phyloP scores from a whole-genome alignment of 1,284 basidiomycete species.

The Coniferiporia sulphurascens region DNA sequence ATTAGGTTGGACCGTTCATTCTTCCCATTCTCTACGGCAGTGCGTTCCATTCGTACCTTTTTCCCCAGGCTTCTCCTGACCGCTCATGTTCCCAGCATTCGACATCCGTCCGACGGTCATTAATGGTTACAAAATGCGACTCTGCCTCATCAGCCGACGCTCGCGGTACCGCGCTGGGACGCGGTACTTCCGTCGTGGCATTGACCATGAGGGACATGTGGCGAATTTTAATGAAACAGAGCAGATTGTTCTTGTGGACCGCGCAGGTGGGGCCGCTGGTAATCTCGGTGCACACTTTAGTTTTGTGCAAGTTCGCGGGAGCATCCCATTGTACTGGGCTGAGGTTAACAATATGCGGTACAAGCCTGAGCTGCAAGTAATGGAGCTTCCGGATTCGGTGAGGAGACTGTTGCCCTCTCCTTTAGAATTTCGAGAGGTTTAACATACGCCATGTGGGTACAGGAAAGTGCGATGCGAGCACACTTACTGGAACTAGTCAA shows the following conservation, averaged over 20 bases:
- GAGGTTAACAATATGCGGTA: slow-evolving; percentile 96
- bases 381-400: slow-evolving; percentile 86
- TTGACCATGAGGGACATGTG: slow-evolving; percentile 79
- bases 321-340: slow-evolving; percentile 94
- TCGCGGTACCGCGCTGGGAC: slow-evolving; percentile 94
- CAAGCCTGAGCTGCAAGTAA: slow-evolving; percentile 95
- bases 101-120: slow-evolving; percentile 79
- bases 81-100: slow-evolving; percentile 54
- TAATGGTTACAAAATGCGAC: slow-evolving; percentile 76
- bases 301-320: slow-evolving; percentile 92
- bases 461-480: slow-evolving; percentile 67
- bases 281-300: slow-evolving; percentile 64
- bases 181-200: slow-evolving; percentile 93
- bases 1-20: slow-evolving; percentile 80
- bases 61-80: not conserved
- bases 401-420: slow-evolving; percentile 22
- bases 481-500: slow-evolving; percentile 78
- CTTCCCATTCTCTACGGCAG: slow-evolving; percentile 91
- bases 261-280: slow-evolving; percentile 40
- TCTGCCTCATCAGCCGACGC: slow-evolving; percentile 89
- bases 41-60: slow-evolving; percentile 33
- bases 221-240: slow-evolving; percentile 96
- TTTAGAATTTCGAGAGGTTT: not conserved
- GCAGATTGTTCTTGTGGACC: slow-evolving; percentile 81
- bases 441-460: not conserved